These are phyloP conservation scores for Aspergillus nomiae DNA, from an alignment of 2,329 filamentous ascomycete species.

Conservation along the genomic window DNA sequence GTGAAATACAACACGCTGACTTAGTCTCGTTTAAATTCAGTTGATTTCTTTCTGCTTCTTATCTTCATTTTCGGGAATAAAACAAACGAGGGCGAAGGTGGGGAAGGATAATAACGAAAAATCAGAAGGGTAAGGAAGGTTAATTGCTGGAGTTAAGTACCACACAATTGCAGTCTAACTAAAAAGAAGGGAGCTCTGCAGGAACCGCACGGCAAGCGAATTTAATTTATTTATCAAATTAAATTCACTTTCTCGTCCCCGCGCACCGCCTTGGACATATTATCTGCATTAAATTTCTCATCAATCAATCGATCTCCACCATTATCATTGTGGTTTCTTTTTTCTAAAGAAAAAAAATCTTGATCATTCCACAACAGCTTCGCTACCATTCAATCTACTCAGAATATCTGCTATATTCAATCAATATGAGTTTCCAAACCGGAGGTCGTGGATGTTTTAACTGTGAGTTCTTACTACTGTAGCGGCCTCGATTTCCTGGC, in stretches of 20 bases:
- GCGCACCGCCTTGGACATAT: conserved; percentile 22
- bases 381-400: neutral
- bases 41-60: neutral
- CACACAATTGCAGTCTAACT: neutral
- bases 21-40: neutral
- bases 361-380: neutral
- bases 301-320: conserved; percentile 15
- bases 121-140: neutral
- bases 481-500: neutral
- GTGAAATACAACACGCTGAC: neutral
- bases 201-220: conserved; percentile 16
- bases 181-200: conserved; percentile 12
- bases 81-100: neutral
- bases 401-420: conserved; percentile 12
- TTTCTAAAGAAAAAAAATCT: neutral
- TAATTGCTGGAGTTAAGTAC: neutral
- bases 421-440: conserved; percentile 53
- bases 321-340: conserved; percentile 5
- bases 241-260: conserved; percentile 11
- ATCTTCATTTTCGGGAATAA: neutral
- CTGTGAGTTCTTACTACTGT: conserved; percentile 48
- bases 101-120: neutral
- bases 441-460: conserved; percentile 60
- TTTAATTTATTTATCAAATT: neutral
- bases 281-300: conserved; percentile 19